These are phyloP conservation scores for Phialophora verrucosa DNA, from an alignment of 2,329 filamentous ascomycete genomes.

Conservation along the genomic window DNA sequence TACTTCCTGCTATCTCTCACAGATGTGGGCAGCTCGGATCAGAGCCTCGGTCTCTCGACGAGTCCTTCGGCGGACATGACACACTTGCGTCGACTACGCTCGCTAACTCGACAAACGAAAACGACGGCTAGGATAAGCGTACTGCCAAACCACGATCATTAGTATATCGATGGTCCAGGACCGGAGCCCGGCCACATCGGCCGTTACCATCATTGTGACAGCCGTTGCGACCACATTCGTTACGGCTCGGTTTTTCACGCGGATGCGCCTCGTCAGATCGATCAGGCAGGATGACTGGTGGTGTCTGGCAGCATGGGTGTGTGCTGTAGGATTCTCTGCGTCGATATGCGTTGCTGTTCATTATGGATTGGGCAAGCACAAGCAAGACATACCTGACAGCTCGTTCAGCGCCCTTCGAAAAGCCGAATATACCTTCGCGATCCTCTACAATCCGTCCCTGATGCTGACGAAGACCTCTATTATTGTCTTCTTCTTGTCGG, in stretches of 20 bases:
- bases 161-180: slow-evolving; percentile 32
- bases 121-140: background rate
- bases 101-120: background rate
- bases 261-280: slow-evolving; percentile 73
- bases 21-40: background rate
- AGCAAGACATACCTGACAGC: slow-evolving; percentile 44
- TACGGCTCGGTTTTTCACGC: slow-evolving; percentile 72
- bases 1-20: background rate
- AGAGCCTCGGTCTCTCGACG: background rate
- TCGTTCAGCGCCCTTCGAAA: slow-evolving; percentile 48
- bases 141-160: background rate
- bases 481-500: slow-evolving; percentile 83
- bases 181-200: slow-evolving; percentile 48
- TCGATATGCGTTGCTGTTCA: slow-evolving; percentile 53
- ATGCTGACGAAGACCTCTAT: slow-evolving; percentile 81
- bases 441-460: slow-evolving; percentile 56
- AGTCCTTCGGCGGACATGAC: slow-evolving; percentile 4
- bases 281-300: slow-evolving; percentile 79
- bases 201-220: slow-evolving; percentile 57
- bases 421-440: slow-evolving; percentile 64
- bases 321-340: slow-evolving; percentile 55
- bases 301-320: slow-evolving; percentile 78
- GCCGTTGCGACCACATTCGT: slow-evolving; percentile 76
- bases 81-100: background rate
- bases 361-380: slow-evolving; percentile 53